Percentiles rank a stretch among this genome's conserved stretches.
Conservation (phyloP, 140 eudicot species). For the Bidens hawaiensis region DNA sequence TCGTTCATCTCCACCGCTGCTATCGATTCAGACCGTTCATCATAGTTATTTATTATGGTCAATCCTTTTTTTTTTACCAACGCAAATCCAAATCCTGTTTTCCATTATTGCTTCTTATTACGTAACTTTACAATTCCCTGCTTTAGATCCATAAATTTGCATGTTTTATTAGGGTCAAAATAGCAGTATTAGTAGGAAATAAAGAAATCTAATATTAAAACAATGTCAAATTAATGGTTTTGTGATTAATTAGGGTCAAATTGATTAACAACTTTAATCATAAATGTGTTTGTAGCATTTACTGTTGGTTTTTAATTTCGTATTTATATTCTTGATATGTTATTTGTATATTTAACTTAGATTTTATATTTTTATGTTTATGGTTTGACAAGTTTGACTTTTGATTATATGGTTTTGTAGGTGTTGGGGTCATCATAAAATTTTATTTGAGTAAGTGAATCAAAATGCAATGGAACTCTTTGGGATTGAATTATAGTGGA, state of each 20-base stretch:
- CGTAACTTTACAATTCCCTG: too few relatives aligned
- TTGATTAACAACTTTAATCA: background rate
- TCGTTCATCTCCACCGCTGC: too few relatives aligned
- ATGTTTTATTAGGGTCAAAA: too few relatives aligned
- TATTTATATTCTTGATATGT: too few relatives aligned
- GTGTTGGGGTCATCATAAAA: background rate
- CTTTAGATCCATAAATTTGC: too few relatives aligned
- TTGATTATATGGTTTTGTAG: conserved; percentile 16
- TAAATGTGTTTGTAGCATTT: background rate
- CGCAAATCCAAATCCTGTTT: too few relatives aligned
- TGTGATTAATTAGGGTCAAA: background rate
- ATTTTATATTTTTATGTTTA: too few relatives aligned
- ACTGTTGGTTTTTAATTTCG: background rate
- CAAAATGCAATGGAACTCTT: conserved; percentile 63
- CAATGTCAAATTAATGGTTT: conserved; percentile 1
- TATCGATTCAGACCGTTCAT: too few relatives aligned
- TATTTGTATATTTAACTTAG: too few relatives aligned
- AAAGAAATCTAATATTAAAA: background rate
- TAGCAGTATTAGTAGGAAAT: background rate
- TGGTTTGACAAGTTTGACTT: background rate
- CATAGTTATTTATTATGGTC: too few relatives aligned
- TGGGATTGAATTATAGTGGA: conserved; percentile 34
- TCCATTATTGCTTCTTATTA: too few relatives aligned
- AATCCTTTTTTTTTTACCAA: too few relatives aligned
- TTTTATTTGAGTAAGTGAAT: conserved; percentile 2